phyloP scores from a whole-genome alignment of 352 stramenopile genomes.

The Pythium aquatile region DNA sequence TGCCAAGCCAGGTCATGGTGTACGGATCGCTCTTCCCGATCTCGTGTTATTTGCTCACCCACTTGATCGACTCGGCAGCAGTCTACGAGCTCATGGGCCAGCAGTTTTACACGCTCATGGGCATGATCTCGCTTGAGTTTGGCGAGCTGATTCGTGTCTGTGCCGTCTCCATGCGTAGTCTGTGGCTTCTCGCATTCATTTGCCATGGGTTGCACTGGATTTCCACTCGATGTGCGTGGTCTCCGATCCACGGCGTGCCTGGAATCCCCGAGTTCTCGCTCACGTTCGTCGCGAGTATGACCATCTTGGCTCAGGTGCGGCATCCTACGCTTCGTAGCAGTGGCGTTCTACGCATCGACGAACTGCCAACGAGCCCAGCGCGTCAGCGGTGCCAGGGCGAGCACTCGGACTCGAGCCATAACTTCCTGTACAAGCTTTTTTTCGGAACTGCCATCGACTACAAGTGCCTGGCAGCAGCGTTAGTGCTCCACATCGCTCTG shows the following conservation, averaged over 20 bases:
- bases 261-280: conserved; percentile 33
- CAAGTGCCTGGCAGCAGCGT: not conserved
- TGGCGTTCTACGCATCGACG: not conserved
- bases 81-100: conserved; percentile 29
- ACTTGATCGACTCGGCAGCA: conserved; percentile 28
- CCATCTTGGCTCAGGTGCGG: conserved; percentile 25
- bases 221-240: conserved; percentile 4
- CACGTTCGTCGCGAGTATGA: conserved; percentile 32
- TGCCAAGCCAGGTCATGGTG: conserved; percentile 35
- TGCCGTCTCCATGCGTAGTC: conserved; percentile 32
- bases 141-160: conserved; percentile 21
- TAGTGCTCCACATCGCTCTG: not conserved
- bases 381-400: not conserved
- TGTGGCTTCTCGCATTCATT: conserved; percentile 26
- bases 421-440: conserved; percentile 3
- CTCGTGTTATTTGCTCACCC: conserved; percentile 31
- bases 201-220: conserved; percentile 20
- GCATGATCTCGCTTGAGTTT: conserved; percentile 13
- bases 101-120: conserved; percentile 24
- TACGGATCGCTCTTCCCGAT: conserved; percentile 38
- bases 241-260: conserved; percentile 3
- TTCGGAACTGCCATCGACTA: not conserved
- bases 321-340: not conserved
- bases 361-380: not conserved
- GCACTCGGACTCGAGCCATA: not conserved